Base-by-base conservation (phyloP, 495 filamentous ascomycete genomes). In the Pseudevernia furfuracea region DNA sequence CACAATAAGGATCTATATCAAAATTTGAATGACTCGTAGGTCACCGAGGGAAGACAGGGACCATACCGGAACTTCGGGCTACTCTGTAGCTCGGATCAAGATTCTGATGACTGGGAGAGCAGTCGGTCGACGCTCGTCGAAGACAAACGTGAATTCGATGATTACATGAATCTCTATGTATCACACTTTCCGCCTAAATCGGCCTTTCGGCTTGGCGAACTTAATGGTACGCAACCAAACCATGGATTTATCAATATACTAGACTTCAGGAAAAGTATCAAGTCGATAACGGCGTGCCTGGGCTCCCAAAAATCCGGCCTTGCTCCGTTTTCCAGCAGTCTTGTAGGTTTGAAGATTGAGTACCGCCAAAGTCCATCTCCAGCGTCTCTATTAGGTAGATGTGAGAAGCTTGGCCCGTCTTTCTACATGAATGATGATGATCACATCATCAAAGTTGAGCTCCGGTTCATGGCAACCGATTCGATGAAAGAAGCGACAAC, bases 191-290 rank as follows among this genome's bases (percentile, higher is more conserved):
- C 30, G 49, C 49, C 49, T 10, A 23, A 23, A 25, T 28, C 49
- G 49, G 10, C n/a, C 21, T 30, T 53, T 53, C 49, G 30, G 30
- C 49, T 53, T 53, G 49, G 49, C 49, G 49, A 53, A 53, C 49
- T 30, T 23, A 53, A 25, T 30, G 30, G 49, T 14, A 25, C 2
- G 49, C 49, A 53, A 30, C 49, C 49, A 25, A 23, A 53, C 49
- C 49, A 53, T 53, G 49, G 49, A 30, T 53, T 53, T 30, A 25
- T 25, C 49, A 30, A 30, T 30, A 25, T 53, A 25, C 49, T 53
- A 23, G 49, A 53, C 49, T 53, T 53, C n/a, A 53, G 30, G n/a
- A 23, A 53, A 30, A 53, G 49, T 53, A 53, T 53, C 49, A 53
- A 53, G 49, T 53, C 49, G 9, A 25, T 53, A 53, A 53, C 49